Evolutionary conservation across 495 filamentous ascomycete genomes (phyloP), one percentile per base, ranked within the genome.

Genomic region (Daldinia caldariorum): DNA sequence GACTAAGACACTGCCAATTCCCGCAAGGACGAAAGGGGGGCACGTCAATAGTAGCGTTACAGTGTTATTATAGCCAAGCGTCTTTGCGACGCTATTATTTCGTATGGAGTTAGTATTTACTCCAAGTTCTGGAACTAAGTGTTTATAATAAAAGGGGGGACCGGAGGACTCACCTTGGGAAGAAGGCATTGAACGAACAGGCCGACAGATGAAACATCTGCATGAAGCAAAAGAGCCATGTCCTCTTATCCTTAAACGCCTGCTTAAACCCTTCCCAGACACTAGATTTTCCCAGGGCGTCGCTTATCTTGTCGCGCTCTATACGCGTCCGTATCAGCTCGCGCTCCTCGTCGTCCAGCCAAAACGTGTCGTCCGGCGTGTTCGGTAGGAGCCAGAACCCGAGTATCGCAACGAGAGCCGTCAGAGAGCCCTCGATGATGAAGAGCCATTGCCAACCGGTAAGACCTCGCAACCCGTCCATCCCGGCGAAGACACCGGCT

Each of bases 21-120:
- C 81, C 0, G 81, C 77, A 20, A 83, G 61, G 0, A 84, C 50
- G 51, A 81, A 84, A 29, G 82, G 82, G 2, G 83, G 83, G 37
- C 77, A 81, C 0, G 82, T 81, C 38, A 84, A 72, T 1, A 79
- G 69, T 4, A 84, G 74, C 4, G 82, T 82, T 6, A 82, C 74
- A 1, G 77, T 84, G 3, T 66, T 75, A 53, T 71, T 76, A 53
- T 81, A 83, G 0, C 81, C 82, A 18, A 86, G 76, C 1, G 74
- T 81, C 50, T 79, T 70, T 8, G 83, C 78, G 5, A 83, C 80
- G 2, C 80, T 84, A 13, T 63, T 26, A 18, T 20, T 53, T 3
- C 14, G 20, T 13, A 12, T 12, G 10, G 20, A 3, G 38, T 64
- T 2, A 64, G 39, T 14, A 62, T 29, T 14, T 51, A 34, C 12